A percentile compares a stretch with the other conserved stretches of the same genome.
These are phyloP conservation scores for Canavalia gladiata DNA, from an alignment of 306 rosid genomes.

Conservation along the genomic window DNA sequence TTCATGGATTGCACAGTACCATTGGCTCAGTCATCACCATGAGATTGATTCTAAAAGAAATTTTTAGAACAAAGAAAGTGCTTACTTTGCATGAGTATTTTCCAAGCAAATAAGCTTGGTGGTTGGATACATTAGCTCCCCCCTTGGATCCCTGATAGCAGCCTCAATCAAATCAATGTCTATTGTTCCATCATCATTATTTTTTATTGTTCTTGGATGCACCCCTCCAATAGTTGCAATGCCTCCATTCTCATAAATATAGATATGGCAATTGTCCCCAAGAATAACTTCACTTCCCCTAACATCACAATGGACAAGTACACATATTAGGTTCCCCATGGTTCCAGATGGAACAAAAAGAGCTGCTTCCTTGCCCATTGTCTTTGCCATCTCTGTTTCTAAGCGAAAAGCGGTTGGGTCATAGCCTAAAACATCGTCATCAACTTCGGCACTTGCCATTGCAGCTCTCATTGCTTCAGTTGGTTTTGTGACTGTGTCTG, in stretches of 20 bases:
- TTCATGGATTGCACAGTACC: too few species aligned
- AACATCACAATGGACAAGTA: conserved; percentile 84
- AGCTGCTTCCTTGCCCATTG: conserved; percentile 86
- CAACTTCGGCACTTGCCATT: conserved; percentile 91
- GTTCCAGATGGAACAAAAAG: conserved; percentile 96
- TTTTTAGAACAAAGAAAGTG: neutral
- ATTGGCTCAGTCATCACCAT: neutral
- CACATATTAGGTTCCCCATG: conserved; percentile 93
- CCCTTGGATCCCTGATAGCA: conserved; percentile 76
- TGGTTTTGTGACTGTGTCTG: conserved; percentile 94
- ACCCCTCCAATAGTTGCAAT: conserved; percentile 92
- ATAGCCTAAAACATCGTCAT: conserved; percentile 74
- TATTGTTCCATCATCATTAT: conserved; percentile 88
- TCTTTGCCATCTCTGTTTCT: conserved; percentile 80
- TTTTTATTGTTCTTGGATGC: conserved; percentile 76
- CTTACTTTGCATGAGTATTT: conserved; percentile 93
- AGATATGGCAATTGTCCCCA: conserved; percentile 81
- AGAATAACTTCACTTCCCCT: conserved; percentile 97
- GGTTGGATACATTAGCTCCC: conserved; percentile 75
- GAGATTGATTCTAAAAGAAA: conserved; percentile 16
- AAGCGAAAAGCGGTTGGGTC: conserved; percentile 82
- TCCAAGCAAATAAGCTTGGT: conserved; percentile 95
- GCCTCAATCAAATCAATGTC: conserved; percentile 80
- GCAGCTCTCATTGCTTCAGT: conserved; percentile 83
- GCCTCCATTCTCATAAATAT: conserved; percentile 91